Evolutionary conservation across 495 filamentous ascomycete species (phyloP).

Genomic region (Aspergillus olivimuriae): DNA sequence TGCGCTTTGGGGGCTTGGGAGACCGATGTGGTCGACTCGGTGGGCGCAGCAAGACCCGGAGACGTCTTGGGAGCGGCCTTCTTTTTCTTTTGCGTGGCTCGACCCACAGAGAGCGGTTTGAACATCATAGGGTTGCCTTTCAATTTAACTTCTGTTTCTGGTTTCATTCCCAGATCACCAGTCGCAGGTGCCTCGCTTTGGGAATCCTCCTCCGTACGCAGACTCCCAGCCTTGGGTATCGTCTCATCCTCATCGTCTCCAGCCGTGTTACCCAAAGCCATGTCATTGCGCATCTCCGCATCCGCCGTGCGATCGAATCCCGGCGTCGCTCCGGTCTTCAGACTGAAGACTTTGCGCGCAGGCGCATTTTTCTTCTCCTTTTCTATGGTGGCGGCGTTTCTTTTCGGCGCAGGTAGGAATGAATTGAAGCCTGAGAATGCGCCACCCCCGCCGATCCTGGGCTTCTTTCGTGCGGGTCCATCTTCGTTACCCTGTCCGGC

Average conservation of each 20-base stretch:
- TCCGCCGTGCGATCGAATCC: conserved; percentile 63
- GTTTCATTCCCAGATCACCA: conserved; percentile 18
- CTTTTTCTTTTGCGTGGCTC: conserved; percentile 65
- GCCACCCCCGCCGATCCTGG: conserved; percentile 46
- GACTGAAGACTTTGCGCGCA: conserved; percentile 44
- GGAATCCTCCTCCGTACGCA: conserved; percentile 5
- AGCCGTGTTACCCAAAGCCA: conserved; percentile 10
- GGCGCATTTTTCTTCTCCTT: conserved; percentile 27
- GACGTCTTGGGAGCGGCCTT: conserved; percentile 3
- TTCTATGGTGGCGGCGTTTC: conserved; percentile 25
- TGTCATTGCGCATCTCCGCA: conserved; percentile 32
- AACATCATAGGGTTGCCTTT: conserved; percentile 81
- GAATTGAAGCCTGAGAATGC: conserved; percentile 75
- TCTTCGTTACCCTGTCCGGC: conserved; percentile 37
- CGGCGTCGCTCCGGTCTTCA: conserved; percentile 74
- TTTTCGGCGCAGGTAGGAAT: conserved; percentile 82
- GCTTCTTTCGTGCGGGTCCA: conserved; percentile 67
- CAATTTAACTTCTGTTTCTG: conserved; percentile 54
- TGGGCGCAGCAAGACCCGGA: too few relatives aligned
- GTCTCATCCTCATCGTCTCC: conserved; percentile 14
- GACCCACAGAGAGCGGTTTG: conserved; percentile 73
- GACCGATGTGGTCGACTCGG: conserved; percentile 8
- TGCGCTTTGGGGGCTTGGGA: background rate
- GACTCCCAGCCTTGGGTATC: conserved; percentile 16
- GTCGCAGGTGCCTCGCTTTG: conserved; percentile 3